Evolutionary conservation across 305 asterid species (phyloP).

Genomic region (Fraxinus velutina): DNA sequence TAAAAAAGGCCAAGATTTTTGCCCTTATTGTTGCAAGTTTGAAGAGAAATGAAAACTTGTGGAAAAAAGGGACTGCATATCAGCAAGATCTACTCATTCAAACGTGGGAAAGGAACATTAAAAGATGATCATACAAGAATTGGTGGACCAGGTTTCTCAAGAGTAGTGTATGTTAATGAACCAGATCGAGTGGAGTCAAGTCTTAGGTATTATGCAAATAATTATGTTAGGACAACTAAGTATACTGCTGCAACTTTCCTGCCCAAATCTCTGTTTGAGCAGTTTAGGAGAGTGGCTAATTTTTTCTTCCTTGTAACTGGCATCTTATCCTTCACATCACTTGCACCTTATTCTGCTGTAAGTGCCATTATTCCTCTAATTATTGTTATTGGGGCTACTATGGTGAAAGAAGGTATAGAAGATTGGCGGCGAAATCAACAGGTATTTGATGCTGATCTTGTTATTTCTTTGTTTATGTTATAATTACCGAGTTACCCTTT

Average conservation of each 20-base stretch:
- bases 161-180: constrained; percentile 78
- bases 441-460: constrained; percentile 36
- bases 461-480: background rate
- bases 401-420: constrained; percentile 79
- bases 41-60: constrained; percentile 36
- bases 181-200: constrained; percentile 44
- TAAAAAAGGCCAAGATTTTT: constrained; percentile 13
- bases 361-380: constrained; percentile 71
- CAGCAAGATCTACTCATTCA: constrained; percentile 77
- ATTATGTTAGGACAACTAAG: constrained; percentile 78
- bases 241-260: constrained; percentile 77
- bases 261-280: constrained; percentile 86
- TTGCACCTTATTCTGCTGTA: constrained; percentile 68
- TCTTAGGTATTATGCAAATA: constrained; percentile 39
- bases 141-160: constrained; percentile 86
- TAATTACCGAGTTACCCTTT: background rate
- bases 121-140: constrained; percentile 65
- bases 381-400: constrained; percentile 67
- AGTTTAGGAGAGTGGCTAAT: constrained; percentile 92
- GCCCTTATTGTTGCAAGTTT: background rate
- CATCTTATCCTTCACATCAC: constrained; percentile 56
- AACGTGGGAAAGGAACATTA: constrained; percentile 48
- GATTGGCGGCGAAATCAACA: constrained; percentile 68
- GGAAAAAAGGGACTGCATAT: constrained; percentile 52
- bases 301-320: constrained; percentile 78